Base-by-base conservation (phyloP, 805 yeast genomes). In the Grigorovia humatica region DNA sequence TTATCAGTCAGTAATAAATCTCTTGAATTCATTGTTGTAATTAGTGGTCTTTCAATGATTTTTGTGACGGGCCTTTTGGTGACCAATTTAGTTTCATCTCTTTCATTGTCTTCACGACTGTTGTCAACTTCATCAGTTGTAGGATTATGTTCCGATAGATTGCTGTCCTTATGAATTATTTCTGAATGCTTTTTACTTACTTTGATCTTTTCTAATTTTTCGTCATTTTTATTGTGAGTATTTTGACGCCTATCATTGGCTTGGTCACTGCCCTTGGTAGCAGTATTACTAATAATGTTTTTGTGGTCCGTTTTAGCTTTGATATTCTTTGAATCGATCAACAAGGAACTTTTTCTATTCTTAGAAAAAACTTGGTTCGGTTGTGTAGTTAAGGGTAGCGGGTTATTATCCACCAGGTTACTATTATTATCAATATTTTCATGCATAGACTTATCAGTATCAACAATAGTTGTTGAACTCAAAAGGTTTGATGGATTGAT, bases 311-410 rank as follows among this genome's bases (percentile, higher is more conserved):
- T 23, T 23, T 23, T 23, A 23, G 6, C 27, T 30, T 40, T 18
- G 1, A 20, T 4, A 23, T 20, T 41, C n/a, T 20, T 27, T 15
- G 59, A 56, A 38, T 55, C 67, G 9, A 62, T 55, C 41, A 70
- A 62, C 29, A 70, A 44, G 0, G 71, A 59, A 50, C 72, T 68
- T 52, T 69, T 70, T 51, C 69, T 71, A 51, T 66, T 70, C 51
- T 69, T 63, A 42, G 70, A 46, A 1, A 70, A 60, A 1, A 66
- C 54, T 23, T 62, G 52, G 23, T 54, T 64, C 54, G 48, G 55
- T 59, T 54, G 72, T 29, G 57, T 58, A 29, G 60, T 62, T 51
- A 64, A 43, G 19, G 59, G 64, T 49, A 65, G 45, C 12, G 68
- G 68, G 44, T 65, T 58, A 57, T 60, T 52, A 50, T 66, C 56